Base-by-base conservation (phyloP, 2,329 filamentous ascomycete genomes). In the Arthroderma sp. region DNA sequence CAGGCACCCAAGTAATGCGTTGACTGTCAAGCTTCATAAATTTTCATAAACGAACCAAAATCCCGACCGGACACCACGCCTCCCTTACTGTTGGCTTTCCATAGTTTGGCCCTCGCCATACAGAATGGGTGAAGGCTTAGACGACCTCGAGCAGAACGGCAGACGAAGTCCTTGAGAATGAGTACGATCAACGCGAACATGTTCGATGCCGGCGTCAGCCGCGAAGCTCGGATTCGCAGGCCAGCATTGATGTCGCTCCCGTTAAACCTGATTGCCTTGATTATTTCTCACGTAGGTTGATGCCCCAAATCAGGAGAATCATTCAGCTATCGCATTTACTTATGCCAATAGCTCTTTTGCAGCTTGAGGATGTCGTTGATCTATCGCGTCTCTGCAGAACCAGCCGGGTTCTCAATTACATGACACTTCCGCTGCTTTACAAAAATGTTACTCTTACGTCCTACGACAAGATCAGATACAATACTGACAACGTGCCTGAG, bases 331-430 rank as follows among this genome's bases (percentile, higher is more conserved):
- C 10, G 29, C n/a, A 22, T 38, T 27, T 38, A 27, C 11, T 11
- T 28, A 6, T 22, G 15, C 15, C 15, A 22, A 22, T 22, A 22
- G 40, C 34, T 15, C 34, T 43, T 51, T 50, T 40, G 54, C 53
- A 77, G 74, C 62, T 80, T 40, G 73, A 79, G 50, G 66, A 78
- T 62, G 65, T 68, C 37, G 71, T 61, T 48, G 77, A 80, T 55
- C 68, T 80, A 28, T 74, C 75, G 30, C 68, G 74, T 48, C 59
- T 78, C 43, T 78, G 75, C 50, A 69, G 75, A 46, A 77, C 76
- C 42, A 78, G 73, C 49, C 69, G 75, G 9, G 68, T 80, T 36
- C 68, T 80, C 53, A 76, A 79, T 52, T 81, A 80, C 62, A 79
- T 81, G 74, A 68, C 73, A 31, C 63, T 80, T 2, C 77, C 77